Evolutionary conservation across 371 early-diverging fungal genomes (phyloP), one percentile per base, ranked within the genome.

Genomic region (Mucor mucedo): DNA sequence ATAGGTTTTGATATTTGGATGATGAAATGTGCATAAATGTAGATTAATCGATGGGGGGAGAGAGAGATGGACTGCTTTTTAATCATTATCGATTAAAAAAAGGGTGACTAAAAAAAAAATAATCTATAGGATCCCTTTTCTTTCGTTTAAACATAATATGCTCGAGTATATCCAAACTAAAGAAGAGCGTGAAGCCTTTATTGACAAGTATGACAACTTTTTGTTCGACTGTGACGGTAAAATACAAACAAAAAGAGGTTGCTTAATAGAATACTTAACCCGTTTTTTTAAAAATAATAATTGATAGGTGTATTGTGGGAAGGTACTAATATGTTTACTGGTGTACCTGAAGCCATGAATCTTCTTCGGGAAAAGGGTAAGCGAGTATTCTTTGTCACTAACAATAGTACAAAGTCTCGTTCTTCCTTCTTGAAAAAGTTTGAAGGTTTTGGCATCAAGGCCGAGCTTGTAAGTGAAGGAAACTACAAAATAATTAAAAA

Each of bases 191-290:
- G 64, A 71, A 55, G 47, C 62, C 27, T 73, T 72, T 21, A 62
- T 95, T 53, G 87, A 91, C 69, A 70, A 75, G 57, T 88, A 83
- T 63, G 98, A 98, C 70, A 97, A 94, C 38, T 96, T 96, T 67
- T 79, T 98, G 58, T 90, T 98, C 54, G 98, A 98, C 77, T 96
- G 96, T 78, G 98, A 98, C 84, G 98, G 96, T 90, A 83, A 72
- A 27, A 30, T 28, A 13, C 32, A 50, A 29, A 13, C 7, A 30
- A 28, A 30, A 5, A 27, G 21, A 50, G 11, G 13, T 29, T 49
- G 28, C 21, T 21, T 21, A 21, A 21, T 21, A 21, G 21, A 21
- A 21, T 21, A 21, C 21, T 21, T n/a, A n/a, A n/a, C n/a, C n/a
- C n/a, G n/a, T n/a, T n/a, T n/a, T n/a, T n/a, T n/a, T n/a, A 50